Conservation (phyloP, 495 filamentous ascomycete genomes). For the Penicillium roqueforti region DNA sequence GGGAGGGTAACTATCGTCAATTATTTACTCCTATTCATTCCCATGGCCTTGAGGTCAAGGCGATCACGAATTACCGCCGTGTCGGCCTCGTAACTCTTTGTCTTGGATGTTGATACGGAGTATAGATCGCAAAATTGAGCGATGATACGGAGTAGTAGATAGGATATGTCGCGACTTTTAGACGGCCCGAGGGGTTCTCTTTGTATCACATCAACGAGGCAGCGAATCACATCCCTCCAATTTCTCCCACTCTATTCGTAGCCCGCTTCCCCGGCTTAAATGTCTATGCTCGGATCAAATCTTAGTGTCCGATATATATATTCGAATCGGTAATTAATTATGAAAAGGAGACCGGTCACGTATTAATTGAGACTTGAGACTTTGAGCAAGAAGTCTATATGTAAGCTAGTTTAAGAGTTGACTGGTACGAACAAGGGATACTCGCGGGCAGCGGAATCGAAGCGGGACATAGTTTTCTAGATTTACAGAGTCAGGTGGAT, state of each 20-base stretch:
- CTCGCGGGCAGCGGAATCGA: constrained; percentile 16
- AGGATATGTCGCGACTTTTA: background rate
- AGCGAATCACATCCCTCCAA: constrained; percentile 21
- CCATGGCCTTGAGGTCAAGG: background rate
- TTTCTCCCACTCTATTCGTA: constrained; percentile 16
- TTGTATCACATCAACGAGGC: constrained; percentile 10
- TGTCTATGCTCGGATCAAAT: constrained; percentile 2
- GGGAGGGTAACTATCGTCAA: background rate
- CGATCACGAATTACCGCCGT: background rate
- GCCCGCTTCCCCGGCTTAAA: constrained; percentile 16
- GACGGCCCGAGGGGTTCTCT: background rate
- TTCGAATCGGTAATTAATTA: background rate
- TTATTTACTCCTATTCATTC: background rate
- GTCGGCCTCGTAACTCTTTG: background rate
- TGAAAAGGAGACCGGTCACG: background rate
- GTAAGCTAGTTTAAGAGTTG: background rate
- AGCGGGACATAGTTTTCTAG: constrained; percentile 21
- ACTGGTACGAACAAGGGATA: constrained; percentile 24
- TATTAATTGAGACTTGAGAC: background rate
- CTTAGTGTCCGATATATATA: constrained; percentile 7
- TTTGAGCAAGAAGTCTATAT: background rate
- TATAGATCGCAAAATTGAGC: constrained; percentile 4
- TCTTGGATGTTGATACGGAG: constrained; percentile 1
- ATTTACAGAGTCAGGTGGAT: constrained; percentile 20
- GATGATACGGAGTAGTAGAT: background rate